phyloP scores from a whole-genome alignment of 73 alveolate species.

The Paramecium tetraurelia region DNA sequence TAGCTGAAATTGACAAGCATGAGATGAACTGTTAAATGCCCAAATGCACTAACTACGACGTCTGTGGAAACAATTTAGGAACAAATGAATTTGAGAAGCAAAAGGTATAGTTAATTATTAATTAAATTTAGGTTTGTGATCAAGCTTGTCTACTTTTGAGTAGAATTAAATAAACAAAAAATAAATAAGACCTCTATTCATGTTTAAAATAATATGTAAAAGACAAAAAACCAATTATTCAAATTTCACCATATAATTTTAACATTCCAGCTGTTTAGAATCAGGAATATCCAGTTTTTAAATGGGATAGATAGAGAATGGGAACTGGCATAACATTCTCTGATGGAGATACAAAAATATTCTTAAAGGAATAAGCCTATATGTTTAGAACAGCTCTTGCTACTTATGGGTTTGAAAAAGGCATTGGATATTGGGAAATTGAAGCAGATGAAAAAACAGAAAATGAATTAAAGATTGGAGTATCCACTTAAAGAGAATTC shows the following conservation, averaged over 20 bases:
- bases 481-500: slow-evolving; percentile 69
- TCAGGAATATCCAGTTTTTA: slow-evolving; percentile 3
- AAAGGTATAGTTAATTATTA: neutral
- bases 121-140: neutral
- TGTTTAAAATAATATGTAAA: neutral
- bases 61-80: neutral
- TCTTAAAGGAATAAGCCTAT: slow-evolving; percentile 54
- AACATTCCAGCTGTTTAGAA: neutral
- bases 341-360: slow-evolving; percentile 41
- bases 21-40: neutral
- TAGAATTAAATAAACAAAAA: neutral
- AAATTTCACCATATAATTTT: no score
- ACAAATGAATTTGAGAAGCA: neutral
- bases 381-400: slow-evolving; percentile 60
- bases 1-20: slow-evolving; percentile 4
- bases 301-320: slow-evolving; percentile 52
- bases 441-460: slow-evolving; percentile 87
- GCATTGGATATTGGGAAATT: slow-evolving; percentile 80
- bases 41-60: neutral
- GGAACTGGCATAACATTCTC: slow-evolving; percentile 42
- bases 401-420: slow-evolving; percentile 49
- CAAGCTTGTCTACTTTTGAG: neutral
- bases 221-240: neutral
- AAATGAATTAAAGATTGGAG: slow-evolving; percentile 82
- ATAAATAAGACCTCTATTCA: neutral